A percentile compares a stretch with the other conserved stretches of the same genome.
phyloP scores from a whole-genome alignment of 2,329 filamentous ascomycete genomes.

The Magnaporthales sp. region DNA sequence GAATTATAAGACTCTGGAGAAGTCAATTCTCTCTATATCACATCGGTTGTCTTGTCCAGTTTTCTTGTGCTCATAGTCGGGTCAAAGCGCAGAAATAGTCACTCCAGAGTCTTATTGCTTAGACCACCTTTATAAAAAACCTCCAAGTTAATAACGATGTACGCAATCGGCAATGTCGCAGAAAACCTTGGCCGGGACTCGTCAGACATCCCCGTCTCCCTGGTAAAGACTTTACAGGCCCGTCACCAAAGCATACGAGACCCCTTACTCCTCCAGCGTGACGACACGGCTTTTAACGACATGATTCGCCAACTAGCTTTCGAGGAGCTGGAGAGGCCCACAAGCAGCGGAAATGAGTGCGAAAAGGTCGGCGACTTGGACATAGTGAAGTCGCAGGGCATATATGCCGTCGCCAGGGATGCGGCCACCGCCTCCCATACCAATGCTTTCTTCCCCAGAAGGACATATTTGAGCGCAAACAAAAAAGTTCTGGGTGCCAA shows the following conservation, averaged over 20 bases:
- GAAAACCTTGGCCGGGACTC: slow-evolving; percentile 2
- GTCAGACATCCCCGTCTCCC: slow-evolving; percentile 1
- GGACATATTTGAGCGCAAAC: neutral
- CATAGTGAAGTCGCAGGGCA: neutral
- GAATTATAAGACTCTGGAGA: neutral
- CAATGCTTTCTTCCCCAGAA: neutral
- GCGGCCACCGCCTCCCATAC: neutral
- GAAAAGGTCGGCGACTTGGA: neutral
- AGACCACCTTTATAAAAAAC: too few species aligned
- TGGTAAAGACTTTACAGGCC: slow-evolving; percentile 5
- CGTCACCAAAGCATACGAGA: slow-evolving; percentile 2
- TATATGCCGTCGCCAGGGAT: neutral
- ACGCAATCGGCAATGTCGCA: slow-evolving; percentile 5
- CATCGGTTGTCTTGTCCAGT: neutral
- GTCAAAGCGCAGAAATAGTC: neutral
- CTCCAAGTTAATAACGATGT: neutral
- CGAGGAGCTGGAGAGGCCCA: neutral
- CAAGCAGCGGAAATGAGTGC: neutral
- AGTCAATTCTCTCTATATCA: neutral
- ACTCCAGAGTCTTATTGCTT: too few species aligned
- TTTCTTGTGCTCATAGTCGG: neutral
- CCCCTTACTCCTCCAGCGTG: slow-evolving; percentile 1
- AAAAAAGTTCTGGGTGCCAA: neutral
- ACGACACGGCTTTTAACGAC: slow-evolving; percentile 9
- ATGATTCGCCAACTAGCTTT: slow-evolving; percentile 6